phyloP scores from a whole-genome alignment of 306 rosid species.

The Malus orientalis region DNA sequence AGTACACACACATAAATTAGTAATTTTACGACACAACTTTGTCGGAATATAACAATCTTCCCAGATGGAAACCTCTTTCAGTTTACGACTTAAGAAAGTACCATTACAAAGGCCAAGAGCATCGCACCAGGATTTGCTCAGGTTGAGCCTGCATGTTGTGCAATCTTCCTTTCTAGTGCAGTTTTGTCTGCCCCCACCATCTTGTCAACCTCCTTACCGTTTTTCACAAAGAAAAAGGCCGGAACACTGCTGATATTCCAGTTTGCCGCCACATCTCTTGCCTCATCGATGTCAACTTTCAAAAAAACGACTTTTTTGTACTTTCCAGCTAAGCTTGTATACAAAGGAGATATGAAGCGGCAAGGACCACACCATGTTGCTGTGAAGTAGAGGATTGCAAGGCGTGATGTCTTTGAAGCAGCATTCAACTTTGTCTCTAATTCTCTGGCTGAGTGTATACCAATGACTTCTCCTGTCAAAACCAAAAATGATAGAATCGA shows the following conservation, averaged over 20 bases:
- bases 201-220: constrained; percentile 60
- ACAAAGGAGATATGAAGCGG: constrained; percentile 61
- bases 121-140: constrained; percentile 19
- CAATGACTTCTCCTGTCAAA: constrained; percentile 57
- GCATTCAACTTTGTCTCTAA: constrained; percentile 51
- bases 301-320: constrained; percentile 54
- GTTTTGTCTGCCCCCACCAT: constrained; percentile 59
- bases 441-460: constrained; percentile 51
- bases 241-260: constrained; percentile 80
- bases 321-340: constrained; percentile 65
- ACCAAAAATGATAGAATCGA: background rate
- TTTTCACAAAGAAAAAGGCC: constrained; percentile 55
- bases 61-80: background rate
- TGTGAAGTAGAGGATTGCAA: constrained; percentile 72
- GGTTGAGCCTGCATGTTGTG: constrained; percentile 37
- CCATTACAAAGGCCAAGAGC: constrained; percentile 1
- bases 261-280: constrained; percentile 54
- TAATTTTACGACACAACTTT: background rate
- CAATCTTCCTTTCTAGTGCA: constrained; percentile 57
- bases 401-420: constrained; percentile 61
- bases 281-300: constrained; percentile 74
- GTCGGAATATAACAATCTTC: background rate
- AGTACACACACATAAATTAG: background rate
- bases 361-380: constrained; percentile 96
- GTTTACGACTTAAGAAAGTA: constrained; percentile 1